A percentile compares a stretch with the other conserved stretches of the same genome.
These are phyloP conservation scores for Geranomyces michiganensis DNA, from an alignment of 192 early-diverging fungal species.

Conservation along the genomic window DNA sequence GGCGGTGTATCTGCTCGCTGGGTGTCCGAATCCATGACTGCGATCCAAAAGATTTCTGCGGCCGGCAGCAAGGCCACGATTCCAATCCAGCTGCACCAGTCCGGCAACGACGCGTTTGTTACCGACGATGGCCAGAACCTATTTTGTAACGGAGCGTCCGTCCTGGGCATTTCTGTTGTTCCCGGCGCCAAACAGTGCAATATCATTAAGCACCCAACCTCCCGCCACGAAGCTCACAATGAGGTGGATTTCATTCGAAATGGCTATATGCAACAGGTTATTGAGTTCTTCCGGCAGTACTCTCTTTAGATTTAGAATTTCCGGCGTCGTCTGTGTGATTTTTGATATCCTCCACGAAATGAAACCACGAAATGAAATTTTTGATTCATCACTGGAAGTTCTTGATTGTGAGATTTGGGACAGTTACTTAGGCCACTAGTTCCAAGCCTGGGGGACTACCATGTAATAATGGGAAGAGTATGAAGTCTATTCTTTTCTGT, in stretches of 20 bases:
- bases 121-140: not conserved
- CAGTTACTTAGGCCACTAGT: no score
- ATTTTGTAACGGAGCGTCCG: not conserved
- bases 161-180: not conserved
- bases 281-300: slow-evolving; percentile 4
- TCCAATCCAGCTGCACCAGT: not conserved
- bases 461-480: no score
- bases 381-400: no score
- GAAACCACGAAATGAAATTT: no score
- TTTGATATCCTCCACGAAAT: no score
- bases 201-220: not conserved
- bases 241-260: not conserved
- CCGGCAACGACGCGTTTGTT: slow-evolving; percentile 11
- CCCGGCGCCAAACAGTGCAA: not conserved
- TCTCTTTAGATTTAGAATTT: slow-evolving; percentile 3
- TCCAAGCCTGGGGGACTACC: no score
- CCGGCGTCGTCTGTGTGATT: no score
- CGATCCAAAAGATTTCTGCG: not conserved
- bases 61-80: not conserved
- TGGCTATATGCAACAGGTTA: not conserved
- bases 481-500: no score
- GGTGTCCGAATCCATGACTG: not conserved
- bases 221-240: not conserved
- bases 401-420: no score
- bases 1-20: slow-evolving; percentile 8